Base-by-base conservation (phyloP, 1,284 basidiomycete genomes). In the Naganishia albida region DNA sequence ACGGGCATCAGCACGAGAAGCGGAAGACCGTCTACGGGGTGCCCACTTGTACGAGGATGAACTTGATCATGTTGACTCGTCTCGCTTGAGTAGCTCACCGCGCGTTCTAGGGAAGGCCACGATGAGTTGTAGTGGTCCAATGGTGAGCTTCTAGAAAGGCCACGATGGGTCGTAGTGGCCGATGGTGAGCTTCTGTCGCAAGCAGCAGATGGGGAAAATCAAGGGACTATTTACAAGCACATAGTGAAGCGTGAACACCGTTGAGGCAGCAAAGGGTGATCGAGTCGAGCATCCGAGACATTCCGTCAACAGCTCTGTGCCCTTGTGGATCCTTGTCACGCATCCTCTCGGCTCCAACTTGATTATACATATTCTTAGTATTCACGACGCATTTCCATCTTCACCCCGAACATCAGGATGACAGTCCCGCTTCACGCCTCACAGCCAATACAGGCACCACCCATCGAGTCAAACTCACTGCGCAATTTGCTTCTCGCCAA, bases 21-120 rank as follows among this genome's bases (percentile, higher is more conserved):
- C 44, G 49, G 59, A 39, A 18, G 23, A 23, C 51, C 16, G 23
- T 49, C 6, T n/a, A 40, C 46, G 46, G 52, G 34, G 16, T 16
- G 63, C 81, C 71, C 66, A 88, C 90, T 82, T 93, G 90, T 15
- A 96, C 91, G 64, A 95, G 86, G 72, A 96, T 92, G 80, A 94
- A 94, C 70, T 90, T 88, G 80, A 95, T 93, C 91, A 94, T 92
- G 43, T 38, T 44, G 53, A 13, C 42, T 23, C 23, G 26, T n/a
- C 8, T 8, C 16, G 23, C 10, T 23, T n/a, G 20, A n/a, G n/a
- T n/a, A n/a, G n/a, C n/a, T n/a, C n/a, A n/a, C n/a, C n/a, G n/a
- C n/a, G n/a, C n/a, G n/a, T n/a, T n/a, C n/a, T n/a, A n/a, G n/a
- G n/a, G n/a, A n/a, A n/a, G n/a, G n/a, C 15, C 13, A 23, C 23